These are phyloP conservation scores for Lophium mytilinum DNA, from an alignment of 495 filamentous ascomycete species.

Conservation along the genomic window DNA sequence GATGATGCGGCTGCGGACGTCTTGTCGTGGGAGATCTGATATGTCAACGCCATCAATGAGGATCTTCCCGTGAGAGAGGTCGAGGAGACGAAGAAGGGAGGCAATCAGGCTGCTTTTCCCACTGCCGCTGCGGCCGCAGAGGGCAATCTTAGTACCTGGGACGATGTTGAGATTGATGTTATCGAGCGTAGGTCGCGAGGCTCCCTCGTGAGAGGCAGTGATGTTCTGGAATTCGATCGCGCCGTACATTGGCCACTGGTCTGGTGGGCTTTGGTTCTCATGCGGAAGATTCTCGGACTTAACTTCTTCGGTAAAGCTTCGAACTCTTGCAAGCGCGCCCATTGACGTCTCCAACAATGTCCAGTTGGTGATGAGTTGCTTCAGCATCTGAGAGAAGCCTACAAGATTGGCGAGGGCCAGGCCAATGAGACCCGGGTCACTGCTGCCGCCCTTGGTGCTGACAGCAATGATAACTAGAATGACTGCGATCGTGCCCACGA, in stretches of 20 bases:
- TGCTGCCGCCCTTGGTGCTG: constrained; percentile 9
- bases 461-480: constrained; percentile 26
- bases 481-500: constrained; percentile 34
- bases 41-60: constrained; percentile 45
- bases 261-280: constrained; percentile 25
- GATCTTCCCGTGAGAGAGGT: constrained; percentile 35
- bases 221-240: constrained; percentile 39
- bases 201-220: background rate
- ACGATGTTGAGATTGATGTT: constrained; percentile 42
- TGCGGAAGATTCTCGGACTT: constrained; percentile 27
- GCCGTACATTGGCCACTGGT: constrained; percentile 44
- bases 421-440: constrained; percentile 31
- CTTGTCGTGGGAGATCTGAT: constrained; percentile 39
- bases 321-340: constrained; percentile 42
- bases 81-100: constrained; percentile 46
- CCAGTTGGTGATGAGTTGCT: constrained; percentile 34
- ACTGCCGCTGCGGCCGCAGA: constrained; percentile 33
- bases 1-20: constrained; percentile 41
- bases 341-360: constrained; percentile 45
- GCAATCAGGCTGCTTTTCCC: constrained; percentile 44
- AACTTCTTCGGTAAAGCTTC: constrained; percentile 34
- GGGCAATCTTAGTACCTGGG: constrained; percentile 49
- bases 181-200: constrained; percentile 32
- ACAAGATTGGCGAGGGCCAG: constrained; percentile 37
- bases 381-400: constrained; percentile 32